Percentiles rank a stretch among this genome's conserved stretches.
Conservation (phyloP, 257 asterid genomes). For the Capsicum pubescens region DNA sequence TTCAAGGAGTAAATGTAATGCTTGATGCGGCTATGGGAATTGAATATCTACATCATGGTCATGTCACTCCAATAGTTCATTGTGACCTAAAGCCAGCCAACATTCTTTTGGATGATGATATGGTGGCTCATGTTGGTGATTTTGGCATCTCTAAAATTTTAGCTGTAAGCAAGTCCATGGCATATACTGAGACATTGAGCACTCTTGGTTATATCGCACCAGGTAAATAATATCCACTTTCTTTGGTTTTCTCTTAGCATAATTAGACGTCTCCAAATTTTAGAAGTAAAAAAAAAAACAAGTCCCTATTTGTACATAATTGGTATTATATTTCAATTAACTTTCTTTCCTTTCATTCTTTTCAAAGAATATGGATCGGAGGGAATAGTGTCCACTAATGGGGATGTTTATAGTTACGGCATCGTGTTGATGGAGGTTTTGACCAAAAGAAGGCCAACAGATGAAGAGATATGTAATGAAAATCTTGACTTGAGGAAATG, state of each 20-base stretch:
- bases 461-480: background rate
- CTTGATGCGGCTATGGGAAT: conserved; percentile 40
- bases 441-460: conserved; percentile 8
- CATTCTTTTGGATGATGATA: conserved; percentile 44
- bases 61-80: conserved; percentile 35
- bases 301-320: background rate
- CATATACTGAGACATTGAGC: conserved; percentile 40
- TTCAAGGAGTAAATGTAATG: conserved; percentile 35
- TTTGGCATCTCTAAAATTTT: conserved; percentile 48
- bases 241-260: background rate
- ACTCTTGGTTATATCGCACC: conserved; percentile 51
- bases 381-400: conserved; percentile 39
- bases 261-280: background rate
- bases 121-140: conserved; percentile 31
- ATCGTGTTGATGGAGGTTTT: conserved; percentile 43
- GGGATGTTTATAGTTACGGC: conserved; percentile 46
- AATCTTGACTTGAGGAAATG: background rate
- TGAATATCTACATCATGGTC: conserved; percentile 46
- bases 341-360: background rate
- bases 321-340: background rate
- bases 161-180: conserved; percentile 9
- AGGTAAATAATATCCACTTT: conserved; percentile 28
- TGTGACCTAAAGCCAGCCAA: conserved; percentile 46
- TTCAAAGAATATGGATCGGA: background rate
- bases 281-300: background rate